Evolutionary conservation across 2,329 filamentous ascomycete genomes (phyloP).

Genomic region (Aureobasidium sp.): DNA sequence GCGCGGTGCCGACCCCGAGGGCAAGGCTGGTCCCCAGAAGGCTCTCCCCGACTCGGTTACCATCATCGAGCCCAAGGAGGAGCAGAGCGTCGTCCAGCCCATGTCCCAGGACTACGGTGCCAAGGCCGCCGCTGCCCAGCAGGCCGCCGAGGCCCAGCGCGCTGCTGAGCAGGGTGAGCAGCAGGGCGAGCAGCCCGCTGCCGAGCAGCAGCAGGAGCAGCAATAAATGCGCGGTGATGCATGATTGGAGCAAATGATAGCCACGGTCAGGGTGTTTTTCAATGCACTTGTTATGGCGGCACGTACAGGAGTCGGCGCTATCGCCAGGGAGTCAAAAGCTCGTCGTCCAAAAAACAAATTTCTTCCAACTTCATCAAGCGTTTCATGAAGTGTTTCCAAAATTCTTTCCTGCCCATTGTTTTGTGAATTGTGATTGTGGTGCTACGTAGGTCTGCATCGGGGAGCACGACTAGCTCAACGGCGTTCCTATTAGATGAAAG

Average conservation of each 20-base stretch:
- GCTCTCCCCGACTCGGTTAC: conserved; percentile 96
- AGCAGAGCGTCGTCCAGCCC: conserved; percentile 89
- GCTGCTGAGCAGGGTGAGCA: conserved; percentile 53
- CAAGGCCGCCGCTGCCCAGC: conserved; percentile 67
- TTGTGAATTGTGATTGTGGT: neutral
- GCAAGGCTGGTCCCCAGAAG: conserved; percentile 97
- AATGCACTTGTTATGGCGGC: conserved; percentile 17
- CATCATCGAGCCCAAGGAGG: conserved; percentile 99
- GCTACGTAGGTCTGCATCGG: neutral
- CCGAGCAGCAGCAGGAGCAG: conserved; percentile 32
- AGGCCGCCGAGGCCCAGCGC: conserved; percentile 57
- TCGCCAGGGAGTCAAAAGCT: conserved; percentile 15
- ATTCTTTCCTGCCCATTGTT: neutral
- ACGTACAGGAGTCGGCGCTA: conserved; percentile 17
- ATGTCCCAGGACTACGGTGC: conserved; percentile 98
- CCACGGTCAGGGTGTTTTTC: conserved; percentile 15
- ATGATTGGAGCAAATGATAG: conserved; percentile 15
- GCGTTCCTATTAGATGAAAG: neutral
- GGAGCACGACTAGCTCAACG: conserved; percentile 3
- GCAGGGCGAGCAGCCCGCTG: conserved; percentile 38
- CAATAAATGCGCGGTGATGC: conserved; percentile 18
- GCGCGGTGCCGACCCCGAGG: conserved; percentile 98
- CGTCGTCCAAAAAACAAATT: conserved; percentile 14
- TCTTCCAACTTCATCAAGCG: conserved; percentile 15
- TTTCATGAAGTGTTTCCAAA: conserved; percentile 3